These are phyloP conservation scores for Russula olivacea DNA, from an alignment of 768 basidiomycete genomes.

Conservation along the genomic window DNA sequence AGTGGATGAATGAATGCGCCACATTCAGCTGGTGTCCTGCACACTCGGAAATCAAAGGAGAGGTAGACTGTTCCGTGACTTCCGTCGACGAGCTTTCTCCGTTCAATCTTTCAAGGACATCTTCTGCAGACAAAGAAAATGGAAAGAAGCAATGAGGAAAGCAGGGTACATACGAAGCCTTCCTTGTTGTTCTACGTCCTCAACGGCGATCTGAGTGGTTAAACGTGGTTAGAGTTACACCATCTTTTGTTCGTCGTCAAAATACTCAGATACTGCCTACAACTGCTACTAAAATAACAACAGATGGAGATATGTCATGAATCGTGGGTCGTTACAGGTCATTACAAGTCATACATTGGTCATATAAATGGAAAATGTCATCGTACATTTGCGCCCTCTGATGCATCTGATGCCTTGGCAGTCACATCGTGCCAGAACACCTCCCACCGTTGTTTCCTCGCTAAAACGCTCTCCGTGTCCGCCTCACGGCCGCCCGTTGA, in stretches of 20 bases:
- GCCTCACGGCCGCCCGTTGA: not conserved
- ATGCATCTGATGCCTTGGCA: conserved; percentile 7
- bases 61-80: not conserved
- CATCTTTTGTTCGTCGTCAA: not conserved
- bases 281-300: conserved; percentile 16
- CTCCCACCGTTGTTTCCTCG: conserved; percentile 19
- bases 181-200: conserved; percentile 16
- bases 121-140: conserved; percentile 12
- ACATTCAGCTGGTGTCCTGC: conserved; percentile 27
- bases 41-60: conserved; percentile 27
- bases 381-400: conserved; percentile 4
- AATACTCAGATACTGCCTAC: conserved; percentile 6
- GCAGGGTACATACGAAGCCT: conserved; percentile 25
- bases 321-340: conserved; percentile 15
- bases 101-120: conserved; percentile 22
- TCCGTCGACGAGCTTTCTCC: conserved; percentile 9
- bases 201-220: too few species aligned
- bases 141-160: not conserved
- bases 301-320: conserved; percentile 7
- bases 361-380: conserved; percentile 2
- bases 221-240: too few species aligned
- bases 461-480: not conserved
- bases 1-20: not conserved
- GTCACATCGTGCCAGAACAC: conserved; percentile 23
- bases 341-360: conserved; percentile 13